Evolutionary conservation across 108 stramenopile species (phyloP).

Genomic region (Nitzschia sp.): DNA sequence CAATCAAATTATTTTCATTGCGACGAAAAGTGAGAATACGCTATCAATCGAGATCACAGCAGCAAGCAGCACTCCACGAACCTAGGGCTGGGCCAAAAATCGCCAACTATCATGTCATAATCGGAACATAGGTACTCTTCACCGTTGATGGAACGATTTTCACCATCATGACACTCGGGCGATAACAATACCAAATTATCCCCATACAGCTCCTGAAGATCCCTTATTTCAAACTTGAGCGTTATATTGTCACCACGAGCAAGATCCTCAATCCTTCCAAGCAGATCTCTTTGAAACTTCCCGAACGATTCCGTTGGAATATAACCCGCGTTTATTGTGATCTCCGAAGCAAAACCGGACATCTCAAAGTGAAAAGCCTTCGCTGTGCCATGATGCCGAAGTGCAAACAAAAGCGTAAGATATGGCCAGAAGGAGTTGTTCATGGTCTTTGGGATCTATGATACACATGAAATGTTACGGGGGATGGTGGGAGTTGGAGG

Average conservation of each 20-base stretch:
- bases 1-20: background rate
- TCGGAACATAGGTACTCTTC: background rate
- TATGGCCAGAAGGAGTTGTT: no score
- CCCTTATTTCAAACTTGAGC: background rate
- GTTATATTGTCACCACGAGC: conserved; percentile 7
- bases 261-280: conserved; percentile 4
- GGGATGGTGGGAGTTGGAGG: no score
- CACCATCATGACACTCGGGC: background rate
- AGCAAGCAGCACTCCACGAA: background rate
- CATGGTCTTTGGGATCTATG: no score
- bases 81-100: conserved; percentile 9
- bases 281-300: conserved; percentile 9
- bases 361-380: no score
- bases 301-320: background rate
- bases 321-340: background rate
- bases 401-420: no score
- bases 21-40: background rate
- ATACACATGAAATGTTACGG: no score
- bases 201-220: background rate
- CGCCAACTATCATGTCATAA: conserved; percentile 15
- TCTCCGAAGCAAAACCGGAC: background rate
- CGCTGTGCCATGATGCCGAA: no score
- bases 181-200: background rate
- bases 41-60: no score
- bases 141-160: background rate